Conservation (phyloP, 78 protist genomes). For the Planoprotostelium fungivorum region DNA sequence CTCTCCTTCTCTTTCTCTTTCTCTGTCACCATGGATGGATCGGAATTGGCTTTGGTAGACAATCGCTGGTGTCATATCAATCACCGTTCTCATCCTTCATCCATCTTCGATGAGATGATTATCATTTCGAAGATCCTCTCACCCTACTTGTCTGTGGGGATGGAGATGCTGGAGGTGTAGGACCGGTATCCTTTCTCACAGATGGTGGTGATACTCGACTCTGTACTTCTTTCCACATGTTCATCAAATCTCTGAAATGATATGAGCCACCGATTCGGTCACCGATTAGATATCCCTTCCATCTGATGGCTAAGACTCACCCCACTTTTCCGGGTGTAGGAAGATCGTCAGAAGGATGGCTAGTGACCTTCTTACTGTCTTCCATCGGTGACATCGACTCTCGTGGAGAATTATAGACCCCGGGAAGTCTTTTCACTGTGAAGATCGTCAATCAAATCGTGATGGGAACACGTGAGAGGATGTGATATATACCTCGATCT, state of each 20-base stretch:
- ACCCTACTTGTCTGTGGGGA: no score
- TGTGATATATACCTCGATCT: neutral
- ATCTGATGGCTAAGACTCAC: neutral
- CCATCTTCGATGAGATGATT: no score
- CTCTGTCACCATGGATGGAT: no score
- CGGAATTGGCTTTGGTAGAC: no score
- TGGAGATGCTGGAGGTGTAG: neutral
- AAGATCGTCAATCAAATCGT: neutral
- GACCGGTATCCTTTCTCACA: neutral
- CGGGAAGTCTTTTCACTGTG: neutral
- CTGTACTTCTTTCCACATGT: neutral
- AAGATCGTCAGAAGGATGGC: neutral
- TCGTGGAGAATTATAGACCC: neutral
- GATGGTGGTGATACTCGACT: neutral
- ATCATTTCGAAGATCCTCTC: no score
- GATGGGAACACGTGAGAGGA: neutral
- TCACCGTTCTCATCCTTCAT: no score
- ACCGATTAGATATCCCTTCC: neutral
- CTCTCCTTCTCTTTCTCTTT: no score
- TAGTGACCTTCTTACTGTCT: neutral
- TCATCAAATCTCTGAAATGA: neutral
- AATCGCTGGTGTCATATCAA: no score
- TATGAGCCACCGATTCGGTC: neutral
- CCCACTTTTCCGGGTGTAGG: neutral
- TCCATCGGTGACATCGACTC: no score